A percentile compares a stretch with the other conserved stretches of the same genome.
Evolutionary conservation across 345 rosid genomes (phyloP).

Genomic region (Pugionium cornutum): DNA sequence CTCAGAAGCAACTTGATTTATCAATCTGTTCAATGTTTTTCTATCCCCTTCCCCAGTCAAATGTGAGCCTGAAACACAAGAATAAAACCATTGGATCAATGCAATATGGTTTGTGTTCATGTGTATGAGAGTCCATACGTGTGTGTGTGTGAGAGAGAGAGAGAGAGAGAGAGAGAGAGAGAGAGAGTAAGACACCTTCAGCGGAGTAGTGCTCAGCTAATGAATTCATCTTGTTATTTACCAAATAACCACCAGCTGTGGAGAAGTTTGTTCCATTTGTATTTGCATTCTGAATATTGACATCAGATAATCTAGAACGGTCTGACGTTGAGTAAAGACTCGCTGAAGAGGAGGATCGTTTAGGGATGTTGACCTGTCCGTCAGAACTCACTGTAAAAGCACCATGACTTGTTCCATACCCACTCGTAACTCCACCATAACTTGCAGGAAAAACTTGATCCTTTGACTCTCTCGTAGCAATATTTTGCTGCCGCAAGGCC

Average conservation of each 20-base stretch:
- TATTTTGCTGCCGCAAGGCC: slow-evolving; percentile 51
- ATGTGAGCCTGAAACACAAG: slow-evolving; percentile 47
- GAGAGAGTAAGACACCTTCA: slow-evolving; percentile 51
- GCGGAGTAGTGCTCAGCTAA: slow-evolving; percentile 44
- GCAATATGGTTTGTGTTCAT: slow-evolving; percentile 7
- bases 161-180: slow-evolving; percentile 13
- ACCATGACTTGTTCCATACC: slow-evolving; percentile 50
- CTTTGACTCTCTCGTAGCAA: slow-evolving; percentile 47
- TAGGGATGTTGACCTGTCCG: slow-evolving; percentile 59
- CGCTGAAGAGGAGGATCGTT: slow-evolving; percentile 63
- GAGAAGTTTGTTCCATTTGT: slow-evolving; percentile 47
- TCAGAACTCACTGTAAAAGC: slow-evolving; percentile 48
- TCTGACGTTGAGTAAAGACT: slow-evolving; percentile 58
- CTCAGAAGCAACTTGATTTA: slow-evolving; percentile 53
- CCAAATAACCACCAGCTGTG: slow-evolving; percentile 49
- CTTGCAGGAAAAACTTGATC: slow-evolving; percentile 50
- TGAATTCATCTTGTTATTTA: slow-evolving; percentile 51
- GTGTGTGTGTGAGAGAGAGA: slow-evolving; percentile 3
- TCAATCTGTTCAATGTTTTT: slow-evolving; percentile 45
- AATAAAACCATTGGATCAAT: slow-evolving; percentile 20
- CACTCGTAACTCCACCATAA: slow-evolving; percentile 49
- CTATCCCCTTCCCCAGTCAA: slow-evolving; percentile 49
- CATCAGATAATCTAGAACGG: slow-evolving; percentile 52
- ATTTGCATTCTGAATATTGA: slow-evolving; percentile 45
- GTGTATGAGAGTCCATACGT: not conserved